Conservation (phyloP, 345 rosid genomes). For the Eucalyptus decipiens region DNA sequence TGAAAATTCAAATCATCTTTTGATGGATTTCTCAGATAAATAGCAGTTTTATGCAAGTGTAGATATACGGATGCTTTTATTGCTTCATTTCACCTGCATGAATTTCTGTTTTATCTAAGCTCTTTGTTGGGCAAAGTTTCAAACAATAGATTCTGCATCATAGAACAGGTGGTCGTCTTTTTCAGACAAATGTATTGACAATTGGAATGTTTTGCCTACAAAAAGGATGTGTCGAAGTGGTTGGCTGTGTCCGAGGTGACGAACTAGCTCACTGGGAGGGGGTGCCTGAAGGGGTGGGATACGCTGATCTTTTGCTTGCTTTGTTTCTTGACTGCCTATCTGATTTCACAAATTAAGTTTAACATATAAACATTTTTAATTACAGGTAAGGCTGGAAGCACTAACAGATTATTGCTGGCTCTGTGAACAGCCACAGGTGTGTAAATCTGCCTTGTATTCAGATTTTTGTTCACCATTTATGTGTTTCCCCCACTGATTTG, state of each 20-base stretch:
- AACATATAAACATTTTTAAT: background rate
- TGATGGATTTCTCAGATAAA: background rate
- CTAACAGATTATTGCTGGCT: conserved; percentile 89
- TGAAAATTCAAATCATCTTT: background rate
- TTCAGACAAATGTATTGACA: background rate
- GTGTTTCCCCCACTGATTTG: background rate
- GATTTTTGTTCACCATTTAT: background rate
- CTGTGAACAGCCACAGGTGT: conserved; percentile 82
- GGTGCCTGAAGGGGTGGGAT: conserved; percentile 45
- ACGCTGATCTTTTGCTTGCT: background rate
- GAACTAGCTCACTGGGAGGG: conserved; percentile 49
- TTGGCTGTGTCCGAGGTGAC: conserved; percentile 42
- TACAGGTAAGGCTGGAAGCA: conserved; percentile 85
- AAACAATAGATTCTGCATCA: background rate
- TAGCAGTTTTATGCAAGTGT: background rate
- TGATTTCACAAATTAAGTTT: background rate
- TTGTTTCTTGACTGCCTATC: background rate
- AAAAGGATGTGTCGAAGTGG: conserved; percentile 57
- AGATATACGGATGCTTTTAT: background rate
- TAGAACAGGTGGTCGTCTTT: background rate
- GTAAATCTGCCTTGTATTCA: background rate
- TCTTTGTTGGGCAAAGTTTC: background rate
- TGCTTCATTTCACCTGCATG: background rate
- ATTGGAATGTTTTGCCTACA: background rate
- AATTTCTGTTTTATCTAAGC: background rate